Percentiles rank a stretch among this genome's conserved stretches.
phyloP scores from a whole-genome alignment of 2,329 filamentous ascomycete genomes.

The Exserohilum turcica region DNA sequence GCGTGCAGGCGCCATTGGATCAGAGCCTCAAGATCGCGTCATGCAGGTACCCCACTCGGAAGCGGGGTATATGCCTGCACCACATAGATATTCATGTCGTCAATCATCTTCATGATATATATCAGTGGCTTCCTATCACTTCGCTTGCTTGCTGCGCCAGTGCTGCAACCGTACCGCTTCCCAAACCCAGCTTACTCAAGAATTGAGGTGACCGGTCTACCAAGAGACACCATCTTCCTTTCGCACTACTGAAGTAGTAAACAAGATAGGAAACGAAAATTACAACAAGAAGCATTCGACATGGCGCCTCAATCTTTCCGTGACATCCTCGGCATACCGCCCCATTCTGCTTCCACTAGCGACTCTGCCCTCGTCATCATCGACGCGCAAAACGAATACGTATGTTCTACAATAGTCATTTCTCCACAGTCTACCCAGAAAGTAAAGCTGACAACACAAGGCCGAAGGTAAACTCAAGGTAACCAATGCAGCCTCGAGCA shows the following conservation, averaged over 20 bases:
- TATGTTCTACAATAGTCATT: slow-evolving; percentile 18
- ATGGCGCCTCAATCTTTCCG: slow-evolving; percentile 50
- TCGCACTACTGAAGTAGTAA: not conserved
- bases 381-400: slow-evolving; percentile 15
- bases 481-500: slow-evolving; percentile 58
- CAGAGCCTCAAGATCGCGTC: not conserved
- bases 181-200: too few relatives aligned
- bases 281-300: too few relatives aligned
- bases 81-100: not conserved
- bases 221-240: not conserved
- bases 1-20: not conserved
- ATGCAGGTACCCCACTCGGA: slow-evolving; percentile 6
- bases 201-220: too few relatives aligned
- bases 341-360: slow-evolving; percentile 60
- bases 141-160: too few relatives aligned
- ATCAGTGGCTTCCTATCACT: not conserved
- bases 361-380: slow-evolving; percentile 54
- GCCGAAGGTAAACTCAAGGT: slow-evolving; percentile 63
- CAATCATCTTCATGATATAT: not conserved
- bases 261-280: not conserved
- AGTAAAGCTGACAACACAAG: slow-evolving; percentile 50
- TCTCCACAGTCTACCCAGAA: slow-evolving; percentile 53
- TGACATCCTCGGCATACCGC: slow-evolving; percentile 58
- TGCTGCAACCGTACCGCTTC: not conserved
- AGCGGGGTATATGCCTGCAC: not conserved